Evolutionary conservation across 2,329 filamentous ascomycete species (phyloP), one percentile per base, ranked within the genome.

Genomic region (Cytospora piceicola): DNA sequence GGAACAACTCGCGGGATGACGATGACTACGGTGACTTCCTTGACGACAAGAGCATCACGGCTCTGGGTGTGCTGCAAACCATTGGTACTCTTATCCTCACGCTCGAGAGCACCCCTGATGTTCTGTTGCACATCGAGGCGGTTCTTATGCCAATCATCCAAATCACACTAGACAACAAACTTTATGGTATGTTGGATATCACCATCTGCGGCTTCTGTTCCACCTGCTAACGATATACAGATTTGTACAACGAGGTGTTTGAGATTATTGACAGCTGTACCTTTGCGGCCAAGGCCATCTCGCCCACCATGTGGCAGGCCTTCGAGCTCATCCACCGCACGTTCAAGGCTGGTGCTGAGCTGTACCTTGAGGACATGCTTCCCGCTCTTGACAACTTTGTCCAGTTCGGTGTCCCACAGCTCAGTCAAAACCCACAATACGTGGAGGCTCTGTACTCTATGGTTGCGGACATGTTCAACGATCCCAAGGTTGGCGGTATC

Each of bases 181-280:
- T 99, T 42, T 98, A 97, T 75, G 92, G 88, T 90, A 82, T 71
- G 81, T 73, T 29, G 36, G 30, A 34, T 27, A 3, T 14, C n/a
- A 7, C 3, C 24, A 24, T 1, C 1, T 2, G 22, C 22, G 20
- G 4, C 3, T 4, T 15, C 11, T 36, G n/a, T 17, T 56, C n/a
- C 49, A n/a, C 5, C 17, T 34, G 46, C 69, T 70, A 17, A 70
- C 24, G 15, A 9, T 30, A 39, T 52, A 1, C 68, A 90, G 90
- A 99, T 77, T 82, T 99, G 27, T 99, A 97, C 78, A 99, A 98
- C 76, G 95, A 99, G 76, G 88, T 98, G 6, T 99, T 99, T 72
- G 95, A 99, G 79, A 99, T 99, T 72, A 96, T 99, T 72, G 95
- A 99, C 77, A 97, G 93, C 83, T 99, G 95, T 83, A 99, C 95